phyloP scores from a whole-genome alignment of 2,329 filamentous ascomycete species.

The Penicillium sp. region DNA sequence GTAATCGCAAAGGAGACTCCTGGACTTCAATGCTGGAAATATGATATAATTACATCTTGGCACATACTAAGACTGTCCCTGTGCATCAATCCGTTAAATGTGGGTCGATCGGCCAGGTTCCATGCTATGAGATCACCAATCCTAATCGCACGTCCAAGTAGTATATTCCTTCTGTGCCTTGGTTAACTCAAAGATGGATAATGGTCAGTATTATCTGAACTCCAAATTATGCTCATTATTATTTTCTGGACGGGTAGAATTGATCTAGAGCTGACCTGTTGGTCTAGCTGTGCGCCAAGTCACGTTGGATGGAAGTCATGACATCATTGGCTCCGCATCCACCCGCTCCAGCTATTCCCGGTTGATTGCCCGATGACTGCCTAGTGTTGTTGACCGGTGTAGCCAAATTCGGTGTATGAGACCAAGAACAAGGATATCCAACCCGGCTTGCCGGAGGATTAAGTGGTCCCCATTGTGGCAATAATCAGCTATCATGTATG shows the following conservation, averaged over 20 bases:
- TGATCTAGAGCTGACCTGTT: not conserved
- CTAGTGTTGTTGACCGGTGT: not conserved
- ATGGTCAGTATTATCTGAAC: not conserved
- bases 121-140: not conserved
- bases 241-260: not conserved
- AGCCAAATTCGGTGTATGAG: not conserved
- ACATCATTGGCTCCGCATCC: constrained; percentile 16
- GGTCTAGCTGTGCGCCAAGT: not conserved
- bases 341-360: not conserved
- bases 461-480: not conserved
- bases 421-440: not conserved
- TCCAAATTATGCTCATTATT: too few species aligned
- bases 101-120: constrained; percentile 1
- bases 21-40: not conserved
- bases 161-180: not conserved
- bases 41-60: not conserved
- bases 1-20: too few species aligned
- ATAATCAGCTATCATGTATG: not conserved
- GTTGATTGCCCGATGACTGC: not conserved
- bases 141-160: not conserved
- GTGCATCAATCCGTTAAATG: not conserved
- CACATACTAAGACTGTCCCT: not conserved
- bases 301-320: constrained; percentile 8
- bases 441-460: not conserved
- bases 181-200: not conserved